Evolutionary conservation across 2,329 filamentous ascomycete species (phyloP), one percentile per base, ranked within the genome.

Genomic region (Whalleya microplaca): DNA sequence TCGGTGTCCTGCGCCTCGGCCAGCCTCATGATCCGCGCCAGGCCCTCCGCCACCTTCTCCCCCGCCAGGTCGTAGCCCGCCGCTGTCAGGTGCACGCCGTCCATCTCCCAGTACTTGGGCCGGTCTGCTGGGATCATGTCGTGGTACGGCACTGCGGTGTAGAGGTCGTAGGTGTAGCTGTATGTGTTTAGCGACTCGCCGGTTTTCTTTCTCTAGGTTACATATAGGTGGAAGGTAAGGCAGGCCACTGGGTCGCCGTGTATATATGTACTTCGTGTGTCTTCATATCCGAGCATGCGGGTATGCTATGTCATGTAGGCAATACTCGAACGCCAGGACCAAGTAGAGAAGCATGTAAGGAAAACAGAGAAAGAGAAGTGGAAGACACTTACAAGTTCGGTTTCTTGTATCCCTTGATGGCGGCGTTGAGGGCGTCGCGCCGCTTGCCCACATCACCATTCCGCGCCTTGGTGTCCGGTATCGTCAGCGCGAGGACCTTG

Each of bases 11-110:
- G 68, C 2, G 52, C 77, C 58, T 59, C 71, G 51, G 64, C 68
- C 29, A 69, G 66, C 50, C 62, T 64, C 40, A 81, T 63, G 41
- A 86, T 72, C 27, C 77, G 74, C 45, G 84, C 73, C 9, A 89
- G 69, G 27, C 73, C 76, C 21, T 80, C 76, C 45, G 80, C 85
- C 48, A 89, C 75, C 54, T 80, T 76, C 41, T 78, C 75, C 1
- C 86, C 86, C 76, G 89, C 84, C 64, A 83, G 73, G 66, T 87
- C 79, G 73, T 89, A 89, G 7, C 86, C 86, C 6, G 74, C 76
- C 0, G 75, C 70, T 0, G 80, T 82, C 9, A 88, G 75, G 71
- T 89, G 86, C 20, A 88, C 61, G 18, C 78, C 78, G 71, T 89
- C 86, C 23, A 49, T 51, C 60, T 85, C 78, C 84, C 85, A 89